A percentile compares a stretch with the other conserved stretches of the same genome.
phyloP scores from a whole-genome alignment of 2,329 filamentous ascomycete genomes.

The Fusarium chlamydosporum region DNA sequence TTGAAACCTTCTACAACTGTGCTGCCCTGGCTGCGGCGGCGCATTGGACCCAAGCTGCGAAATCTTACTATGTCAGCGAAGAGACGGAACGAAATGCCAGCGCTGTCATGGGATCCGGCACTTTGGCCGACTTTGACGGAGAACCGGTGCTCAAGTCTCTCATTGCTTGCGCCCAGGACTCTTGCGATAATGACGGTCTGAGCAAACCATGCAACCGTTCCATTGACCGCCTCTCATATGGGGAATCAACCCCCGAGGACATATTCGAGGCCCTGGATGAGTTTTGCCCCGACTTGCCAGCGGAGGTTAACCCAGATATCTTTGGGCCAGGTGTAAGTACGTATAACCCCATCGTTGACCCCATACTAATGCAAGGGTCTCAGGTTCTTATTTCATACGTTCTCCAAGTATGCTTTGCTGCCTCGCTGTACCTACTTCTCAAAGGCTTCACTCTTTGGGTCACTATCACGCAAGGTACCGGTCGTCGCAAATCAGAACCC shows the following conservation, averaged over 20 bases:
- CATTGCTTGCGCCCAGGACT: constrained; percentile 54
- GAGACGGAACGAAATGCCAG: constrained; percentile 57
- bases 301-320: constrained; percentile 58
- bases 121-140: constrained; percentile 53
- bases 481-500: constrained; percentile 37
- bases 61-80: constrained; percentile 51
- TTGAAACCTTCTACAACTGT: constrained; percentile 59
- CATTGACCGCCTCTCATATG: constrained; percentile 49
- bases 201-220: constrained; percentile 52
- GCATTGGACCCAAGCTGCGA: constrained; percentile 53
- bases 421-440: constrained; percentile 53
- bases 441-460: constrained; percentile 57
- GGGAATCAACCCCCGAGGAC: constrained; percentile 48
- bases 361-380: constrained; percentile 22
- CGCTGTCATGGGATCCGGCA: constrained; percentile 54
- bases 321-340: constrained; percentile 57
- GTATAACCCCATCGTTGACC: not conserved
- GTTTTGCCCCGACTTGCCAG: constrained; percentile 56
- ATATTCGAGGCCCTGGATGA: constrained; percentile 55
- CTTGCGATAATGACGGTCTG: constrained; percentile 55
- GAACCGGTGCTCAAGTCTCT: constrained; percentile 53
- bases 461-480: constrained; percentile 50
- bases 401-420: constrained; percentile 57
- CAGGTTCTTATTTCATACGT: constrained; percentile 59
- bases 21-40: constrained; percentile 55